Conservation (phyloP, 1,284 basidiomycete species). For the Tranzscheliella williamsii region DNA sequence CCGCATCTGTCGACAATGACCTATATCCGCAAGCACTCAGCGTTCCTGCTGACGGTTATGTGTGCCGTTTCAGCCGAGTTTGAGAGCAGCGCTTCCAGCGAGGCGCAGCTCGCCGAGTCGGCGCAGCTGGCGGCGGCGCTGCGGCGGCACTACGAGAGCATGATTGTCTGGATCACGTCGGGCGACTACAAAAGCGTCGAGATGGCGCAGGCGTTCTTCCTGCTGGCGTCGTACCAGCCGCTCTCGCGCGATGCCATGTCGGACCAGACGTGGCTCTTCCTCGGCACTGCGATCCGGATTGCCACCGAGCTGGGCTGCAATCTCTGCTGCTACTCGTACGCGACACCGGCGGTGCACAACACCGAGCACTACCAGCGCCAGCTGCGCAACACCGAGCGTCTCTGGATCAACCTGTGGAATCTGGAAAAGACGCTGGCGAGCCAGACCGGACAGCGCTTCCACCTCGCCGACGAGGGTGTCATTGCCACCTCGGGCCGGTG, state of each 20-base stretch:
- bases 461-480: constrained; percentile 36
- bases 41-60: constrained; percentile 35
- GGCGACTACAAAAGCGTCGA: constrained; percentile 43
- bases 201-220: constrained; percentile 35
- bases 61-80: constrained; percentile 26
- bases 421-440: constrained; percentile 35
- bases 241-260: constrained; percentile 21
- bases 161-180: constrained; percentile 16
- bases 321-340: constrained; percentile 24
- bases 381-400: constrained; percentile 33
- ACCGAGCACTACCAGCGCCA: constrained; percentile 35
- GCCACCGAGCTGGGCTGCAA: constrained; percentile 41
- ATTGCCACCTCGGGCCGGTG: constrained; percentile 27
- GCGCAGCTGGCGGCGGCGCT: constrained; percentile 3
- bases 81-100: neutral
- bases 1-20: constrained; percentile 25
- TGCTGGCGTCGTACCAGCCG: constrained; percentile 23
- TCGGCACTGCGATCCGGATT: constrained; percentile 34
- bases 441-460: constrained; percentile 39
- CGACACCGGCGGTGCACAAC: neutral
- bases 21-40: constrained; percentile 37
- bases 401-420: constrained; percentile 43
- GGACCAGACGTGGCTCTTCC: constrained; percentile 36
- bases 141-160: constrained; percentile 12
- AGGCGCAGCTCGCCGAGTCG: constrained; percentile 1